Conservation (phyloP, 495 filamentous ascomycete species). For the Penicillium roqueforti region DNA sequence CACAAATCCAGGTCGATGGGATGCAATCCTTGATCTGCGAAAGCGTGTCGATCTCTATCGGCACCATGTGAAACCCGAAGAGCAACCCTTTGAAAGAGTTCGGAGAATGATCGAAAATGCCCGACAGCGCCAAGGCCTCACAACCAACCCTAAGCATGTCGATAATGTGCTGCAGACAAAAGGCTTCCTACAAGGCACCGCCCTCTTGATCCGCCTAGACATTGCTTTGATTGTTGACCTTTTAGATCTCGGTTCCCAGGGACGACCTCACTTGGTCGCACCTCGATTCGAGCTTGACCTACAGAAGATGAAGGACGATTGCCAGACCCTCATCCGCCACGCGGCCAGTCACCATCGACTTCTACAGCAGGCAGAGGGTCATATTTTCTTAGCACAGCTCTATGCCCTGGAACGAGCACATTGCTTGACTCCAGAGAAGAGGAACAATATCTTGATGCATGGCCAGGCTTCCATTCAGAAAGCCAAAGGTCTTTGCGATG, state of each 20-base stretch:
- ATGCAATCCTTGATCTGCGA: slow-evolving; percentile 36
- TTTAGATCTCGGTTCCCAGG: slow-evolving; percentile 33
- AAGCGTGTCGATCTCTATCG: slow-evolving; percentile 40
- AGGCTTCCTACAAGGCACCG: slow-evolving; percentile 43
- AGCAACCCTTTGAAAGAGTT: slow-evolving; percentile 60
- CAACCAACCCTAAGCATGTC: slow-evolving; percentile 39
- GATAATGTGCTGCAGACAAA: slow-evolving; percentile 44
- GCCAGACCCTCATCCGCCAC: slow-evolving; percentile 9
- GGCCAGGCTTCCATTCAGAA: slow-evolving; percentile 13
- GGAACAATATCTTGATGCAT: slow-evolving; percentile 1
- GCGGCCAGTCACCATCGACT: slow-evolving; percentile 10
- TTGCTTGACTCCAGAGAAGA: background rate
- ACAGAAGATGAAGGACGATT: slow-evolving; percentile 32
- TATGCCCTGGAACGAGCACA: slow-evolving; percentile 31
- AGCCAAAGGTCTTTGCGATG: slow-evolving; percentile 27
- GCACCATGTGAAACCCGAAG: slow-evolving; percentile 42
- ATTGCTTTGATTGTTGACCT: slow-evolving; percentile 50
- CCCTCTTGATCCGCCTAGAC: slow-evolving; percentile 53
- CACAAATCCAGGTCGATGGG: slow-evolving; percentile 30
- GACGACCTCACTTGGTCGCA: background rate
- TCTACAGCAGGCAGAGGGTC: slow-evolving; percentile 27
- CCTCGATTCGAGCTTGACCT: slow-evolving; percentile 31
- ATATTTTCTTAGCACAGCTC: slow-evolving; percentile 34
- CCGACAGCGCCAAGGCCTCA: slow-evolving; percentile 33
- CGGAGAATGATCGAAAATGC: slow-evolving; percentile 49